phyloP scores from a whole-genome alignment of 345 rosid genomes.

The Cardamine resedifolia region DNA sequence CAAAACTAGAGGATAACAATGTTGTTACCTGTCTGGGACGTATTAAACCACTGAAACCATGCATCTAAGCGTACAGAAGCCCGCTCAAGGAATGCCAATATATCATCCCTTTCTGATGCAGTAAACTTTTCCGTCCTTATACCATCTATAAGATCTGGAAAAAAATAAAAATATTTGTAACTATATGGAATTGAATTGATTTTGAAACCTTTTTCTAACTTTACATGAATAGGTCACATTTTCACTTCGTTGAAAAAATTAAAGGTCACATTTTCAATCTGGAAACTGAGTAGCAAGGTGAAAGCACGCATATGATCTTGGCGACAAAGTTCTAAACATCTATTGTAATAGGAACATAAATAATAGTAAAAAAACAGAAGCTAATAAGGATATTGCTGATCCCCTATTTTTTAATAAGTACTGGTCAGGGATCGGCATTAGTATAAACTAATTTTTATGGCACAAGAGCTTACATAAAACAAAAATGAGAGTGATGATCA shows the following conservation, averaged over 20 bases:
- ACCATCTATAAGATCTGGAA: conserved; percentile 70
- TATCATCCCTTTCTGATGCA: conserved; percentile 58
- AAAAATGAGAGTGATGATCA: not conserved
- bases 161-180: conserved; percentile 11
- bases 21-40: conserved; percentile 78
- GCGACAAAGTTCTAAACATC: conserved; percentile 12
- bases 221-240: not conserved
- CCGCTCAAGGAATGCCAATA: conserved; percentile 65
- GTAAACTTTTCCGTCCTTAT: conserved; percentile 58
- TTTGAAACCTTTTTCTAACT: conserved; percentile 2
- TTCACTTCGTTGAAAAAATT: too few relatives aligned
- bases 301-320: conserved; percentile 2
- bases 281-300: conserved; percentile 21
- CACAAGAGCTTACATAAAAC: conserved; percentile 2
- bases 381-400: conserved; percentile 5
- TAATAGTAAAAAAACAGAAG: not conserved
- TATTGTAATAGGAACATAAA: conserved; percentile 7
- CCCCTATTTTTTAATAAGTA: not conserved
- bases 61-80: conserved; percentile 89
- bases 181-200: conserved; percentile 12
- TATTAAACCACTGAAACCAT: conserved; percentile 95
- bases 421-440: conserved; percentile 6
- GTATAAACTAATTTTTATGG: conserved; percentile 12
- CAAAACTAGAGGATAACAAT: not conserved
- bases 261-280: not conserved